Evolutionary conservation across 225 moss, liverwort and hornwort genomes (phyloP).

Genomic region (Marchantia paleacea): DNA sequence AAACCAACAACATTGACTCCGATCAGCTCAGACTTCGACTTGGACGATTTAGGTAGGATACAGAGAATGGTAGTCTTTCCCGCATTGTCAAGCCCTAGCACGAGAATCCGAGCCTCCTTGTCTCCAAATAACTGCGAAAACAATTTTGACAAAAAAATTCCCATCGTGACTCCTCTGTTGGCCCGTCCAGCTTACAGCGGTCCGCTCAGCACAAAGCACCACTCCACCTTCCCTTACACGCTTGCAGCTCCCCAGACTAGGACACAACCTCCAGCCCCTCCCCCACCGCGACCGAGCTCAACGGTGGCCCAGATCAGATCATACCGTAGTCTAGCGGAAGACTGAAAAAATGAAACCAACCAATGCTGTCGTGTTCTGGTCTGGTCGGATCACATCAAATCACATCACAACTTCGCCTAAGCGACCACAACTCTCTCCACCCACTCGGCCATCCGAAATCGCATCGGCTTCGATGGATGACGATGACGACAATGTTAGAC

Average conservation of each 20-base stretch:
- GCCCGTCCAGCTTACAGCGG: background rate
- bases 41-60: constrained; percentile 50
- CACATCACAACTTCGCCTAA: background rate
- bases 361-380: background rate
- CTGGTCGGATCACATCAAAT: background rate
- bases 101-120: constrained; percentile 88
- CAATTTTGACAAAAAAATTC: constrained; percentile 75
- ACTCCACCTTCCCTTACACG: background rate
- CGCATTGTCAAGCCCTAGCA: constrained; percentile 87
- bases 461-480: background rate
- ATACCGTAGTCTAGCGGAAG: background rate
- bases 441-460: constrained; percentile 8
- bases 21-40: background rate
- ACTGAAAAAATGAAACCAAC: background rate
- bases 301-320: background rate
- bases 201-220: background rate
- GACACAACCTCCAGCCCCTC: background rate
- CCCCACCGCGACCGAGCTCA: constrained; percentile 2
- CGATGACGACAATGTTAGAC: too few relatives aligned
- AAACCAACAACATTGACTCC: background rate
- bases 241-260: background rate
- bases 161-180: constrained; percentile 48
- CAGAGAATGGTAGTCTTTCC: constrained; percentile 97
- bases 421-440: constrained; percentile 4
- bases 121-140: constrained; percentile 79